phyloP scores from a whole-genome alignment of 257 asterid genomes.

The Ophiorrhiza pumila region DNA sequence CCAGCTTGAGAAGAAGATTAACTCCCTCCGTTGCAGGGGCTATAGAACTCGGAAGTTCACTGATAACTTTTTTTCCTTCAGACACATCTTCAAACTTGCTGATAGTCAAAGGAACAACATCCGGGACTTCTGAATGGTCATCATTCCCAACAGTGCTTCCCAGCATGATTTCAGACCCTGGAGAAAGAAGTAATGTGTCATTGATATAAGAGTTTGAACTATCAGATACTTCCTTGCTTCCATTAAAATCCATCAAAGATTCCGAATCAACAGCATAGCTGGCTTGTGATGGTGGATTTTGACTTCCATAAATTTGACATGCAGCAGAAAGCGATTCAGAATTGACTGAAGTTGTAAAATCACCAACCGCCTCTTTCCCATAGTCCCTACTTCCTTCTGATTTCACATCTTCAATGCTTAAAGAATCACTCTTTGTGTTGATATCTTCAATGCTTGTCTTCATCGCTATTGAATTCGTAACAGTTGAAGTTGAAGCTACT shows the following conservation, averaged over 20 bases:
- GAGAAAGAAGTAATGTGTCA: background rate
- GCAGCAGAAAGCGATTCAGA: slow-evolving; percentile 19
- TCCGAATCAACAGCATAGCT: slow-evolving; percentile 15
- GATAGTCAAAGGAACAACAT: slow-evolving; percentile 15
- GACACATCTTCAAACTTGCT: slow-evolving; percentile 20
- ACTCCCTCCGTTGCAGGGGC: slow-evolving; percentile 38
- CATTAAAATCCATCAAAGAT: slow-evolving; percentile 17
- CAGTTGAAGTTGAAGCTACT: slow-evolving; percentile 25
- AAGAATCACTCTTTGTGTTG: slow-evolving; percentile 20
- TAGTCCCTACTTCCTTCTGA: slow-evolving; percentile 20
- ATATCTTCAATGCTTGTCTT: slow-evolving; percentile 21
- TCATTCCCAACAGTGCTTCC: slow-evolving; percentile 16
- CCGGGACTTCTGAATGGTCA: slow-evolving; percentile 13
- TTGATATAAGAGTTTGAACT: slow-evolving; percentile 7
- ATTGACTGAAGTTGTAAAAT: slow-evolving; percentile 20
- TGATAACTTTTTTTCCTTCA: slow-evolving; percentile 16
- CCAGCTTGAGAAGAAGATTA: slow-evolving; percentile 50
- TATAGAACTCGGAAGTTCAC: slow-evolving; percentile 20
- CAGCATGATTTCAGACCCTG: slow-evolving; percentile 18
- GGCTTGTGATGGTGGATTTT: slow-evolving; percentile 17
- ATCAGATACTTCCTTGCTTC: slow-evolving; percentile 21
- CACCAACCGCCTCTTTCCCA: slow-evolving; percentile 22
- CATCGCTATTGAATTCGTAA: slow-evolving; percentile 14
- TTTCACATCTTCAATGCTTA: slow-evolving; percentile 28
- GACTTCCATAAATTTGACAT: slow-evolving; percentile 18